Evolutionary conservation across 1,139 yeast species (phyloP).

Genomic region (Pichia sp.): DNA sequence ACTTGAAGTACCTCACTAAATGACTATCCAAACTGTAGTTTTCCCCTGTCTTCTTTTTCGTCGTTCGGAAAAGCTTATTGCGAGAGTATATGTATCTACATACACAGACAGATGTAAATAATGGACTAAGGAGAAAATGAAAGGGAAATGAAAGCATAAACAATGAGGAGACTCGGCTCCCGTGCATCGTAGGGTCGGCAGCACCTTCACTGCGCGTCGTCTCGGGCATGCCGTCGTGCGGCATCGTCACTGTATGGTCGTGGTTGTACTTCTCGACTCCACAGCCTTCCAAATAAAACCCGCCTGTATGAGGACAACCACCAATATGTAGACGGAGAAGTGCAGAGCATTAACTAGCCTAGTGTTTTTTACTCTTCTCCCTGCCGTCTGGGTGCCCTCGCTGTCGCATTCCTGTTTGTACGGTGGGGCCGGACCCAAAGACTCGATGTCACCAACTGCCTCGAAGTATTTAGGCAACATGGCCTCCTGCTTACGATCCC

Average conservation of each 20-base stretch:
- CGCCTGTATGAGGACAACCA: background rate
- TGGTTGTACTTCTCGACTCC: too few species aligned
- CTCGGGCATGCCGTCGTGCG: background rate
- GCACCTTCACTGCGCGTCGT: background rate
- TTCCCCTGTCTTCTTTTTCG: background rate
- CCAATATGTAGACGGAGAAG: background rate
- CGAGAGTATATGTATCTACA: background rate
- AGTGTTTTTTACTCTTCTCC: background rate
- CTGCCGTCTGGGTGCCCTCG: background rate
- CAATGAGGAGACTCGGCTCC: background rate
- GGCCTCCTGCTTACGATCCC: background rate
- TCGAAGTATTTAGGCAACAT: conserved; percentile 2
- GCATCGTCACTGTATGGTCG: background rate
- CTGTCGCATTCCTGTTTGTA: conserved; percentile 1
- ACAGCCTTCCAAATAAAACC: background rate
- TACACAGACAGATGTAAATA: background rate
- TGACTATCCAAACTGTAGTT: conserved; percentile 2
- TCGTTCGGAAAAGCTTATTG: background rate
- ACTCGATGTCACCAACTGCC: background rate
- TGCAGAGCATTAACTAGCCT: background rate
- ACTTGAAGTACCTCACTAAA: conserved; percentile 36
- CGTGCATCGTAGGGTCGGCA: background rate
- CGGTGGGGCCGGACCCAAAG: background rate
- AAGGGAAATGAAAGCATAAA: background rate
- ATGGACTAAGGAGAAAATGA: too few species aligned